phyloP scores from a whole-genome alignment of 1,139 yeast genomes.

The Blastobotrys aristatus region DNA sequence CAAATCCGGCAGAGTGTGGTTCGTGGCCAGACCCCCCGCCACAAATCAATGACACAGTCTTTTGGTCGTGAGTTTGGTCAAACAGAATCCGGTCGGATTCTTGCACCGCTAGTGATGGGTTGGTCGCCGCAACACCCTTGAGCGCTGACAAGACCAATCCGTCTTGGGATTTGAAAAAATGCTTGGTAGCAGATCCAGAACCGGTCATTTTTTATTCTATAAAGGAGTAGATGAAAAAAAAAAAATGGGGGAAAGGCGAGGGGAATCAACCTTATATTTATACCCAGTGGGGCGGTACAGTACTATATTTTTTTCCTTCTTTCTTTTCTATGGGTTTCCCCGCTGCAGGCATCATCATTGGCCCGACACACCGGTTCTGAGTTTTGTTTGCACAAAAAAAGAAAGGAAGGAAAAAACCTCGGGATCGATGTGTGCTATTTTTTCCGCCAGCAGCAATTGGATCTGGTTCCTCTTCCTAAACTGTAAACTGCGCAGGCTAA shows the following conservation, averaged over 20 bases:
- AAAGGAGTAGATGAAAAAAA: not conserved
- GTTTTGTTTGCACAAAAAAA: too few species aligned
- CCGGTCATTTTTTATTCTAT: not conserved
- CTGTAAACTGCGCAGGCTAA: too few species aligned
- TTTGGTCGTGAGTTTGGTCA: slow-evolving; percentile 32
- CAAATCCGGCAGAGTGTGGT: slow-evolving; percentile 45
- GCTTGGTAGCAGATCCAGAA: slow-evolving; percentile 32
- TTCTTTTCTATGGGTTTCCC: too few species aligned
- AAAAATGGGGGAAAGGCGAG: not conserved
- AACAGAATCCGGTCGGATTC: slow-evolving; percentile 39
- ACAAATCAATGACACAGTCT: slow-evolving; percentile 37
- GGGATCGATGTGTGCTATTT: too few species aligned
- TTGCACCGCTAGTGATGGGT: slow-evolving; percentile 31
- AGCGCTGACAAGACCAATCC: slow-evolving; percentile 27
- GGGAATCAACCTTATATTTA: not conserved
- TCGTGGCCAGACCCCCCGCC: slow-evolving; percentile 50
- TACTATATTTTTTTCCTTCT: too few species aligned
- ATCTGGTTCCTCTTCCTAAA: too few species aligned
- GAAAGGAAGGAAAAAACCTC: too few species aligned
- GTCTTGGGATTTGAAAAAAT: slow-evolving; percentile 33
- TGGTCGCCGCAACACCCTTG: slow-evolving; percentile 31
- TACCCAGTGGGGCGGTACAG: not conserved
- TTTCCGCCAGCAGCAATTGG: too few species aligned
- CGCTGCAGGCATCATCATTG: too few species aligned
- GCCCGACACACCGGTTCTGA: too few species aligned